Base-by-base conservation (phyloP, 805 yeast species). In the Candida wancherniae region DNA sequence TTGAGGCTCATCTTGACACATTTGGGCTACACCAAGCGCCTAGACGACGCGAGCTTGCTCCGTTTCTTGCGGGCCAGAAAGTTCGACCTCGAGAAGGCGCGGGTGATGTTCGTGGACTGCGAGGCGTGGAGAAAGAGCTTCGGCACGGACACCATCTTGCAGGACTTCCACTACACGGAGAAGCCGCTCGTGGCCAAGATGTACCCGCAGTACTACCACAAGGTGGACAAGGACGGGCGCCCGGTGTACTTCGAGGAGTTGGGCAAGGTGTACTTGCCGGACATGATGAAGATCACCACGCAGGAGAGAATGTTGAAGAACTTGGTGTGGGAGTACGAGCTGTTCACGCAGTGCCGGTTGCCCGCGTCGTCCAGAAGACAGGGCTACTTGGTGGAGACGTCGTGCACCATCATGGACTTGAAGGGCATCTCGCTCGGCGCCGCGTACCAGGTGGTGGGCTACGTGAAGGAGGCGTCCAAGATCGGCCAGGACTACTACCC, bases 401-500 rank as follows among this genome's bases (percentile, higher is more conserved):
- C 96, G 5, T 92, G 98, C 67, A 90, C 97, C 22, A 84, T 92
- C 48, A 67, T 92, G 69, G 98, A 92, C 57, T 72, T 92, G 57
- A 92, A 92, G 66, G 97, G 97, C 19, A 87, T 90, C 35, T 84
- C 96, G 15, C 69, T 92, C 37, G 67, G 82, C 15, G 64, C 92
- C 28, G 95, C 94, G 15, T 77, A 80, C 42, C 85, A 81, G 55
- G 98, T 92, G 24, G 69, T 86, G 43, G 69, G 80, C 9, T 92
- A 87, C 61, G 94, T 92, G 33, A 79, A 80, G 57, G 97, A 88
- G 62, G 96, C 98, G 7, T 84, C 96, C 9, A 67, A 74, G 51
- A 85, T 92, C 50, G 96, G 97, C 37, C 98, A 92, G 69, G 85
- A 92, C 66, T 90, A 84, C 64, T 92, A 92, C 58, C 98, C 98